Percentiles rank a stretch among this genome's conserved stretches.
These are phyloP conservation scores for Leucosporidium scottii DNA, from an alignment of 768 basidiomycete species.

Conservation along the genomic window DNA sequence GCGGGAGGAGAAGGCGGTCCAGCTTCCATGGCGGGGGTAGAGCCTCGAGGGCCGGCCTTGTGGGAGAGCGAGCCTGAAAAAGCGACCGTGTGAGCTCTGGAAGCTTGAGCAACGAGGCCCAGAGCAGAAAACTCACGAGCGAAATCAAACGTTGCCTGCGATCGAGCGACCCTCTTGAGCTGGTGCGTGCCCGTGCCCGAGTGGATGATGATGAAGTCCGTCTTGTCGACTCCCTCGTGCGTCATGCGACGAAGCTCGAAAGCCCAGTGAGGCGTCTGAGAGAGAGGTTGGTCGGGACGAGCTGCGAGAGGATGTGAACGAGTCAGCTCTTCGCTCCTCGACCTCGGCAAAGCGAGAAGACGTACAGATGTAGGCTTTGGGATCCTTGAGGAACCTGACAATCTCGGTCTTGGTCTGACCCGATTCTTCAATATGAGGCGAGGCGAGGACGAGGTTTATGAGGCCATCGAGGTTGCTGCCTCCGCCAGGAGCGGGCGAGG, in stretches of 20 bases:
- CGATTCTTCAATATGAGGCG: conserved; percentile 9
- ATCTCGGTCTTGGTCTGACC: conserved; percentile 29
- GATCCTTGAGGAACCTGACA: conserved; percentile 19
- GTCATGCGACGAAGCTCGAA: conserved; percentile 19
- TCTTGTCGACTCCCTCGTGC: conserved; percentile 23
- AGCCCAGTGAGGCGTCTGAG: conserved; percentile 18
- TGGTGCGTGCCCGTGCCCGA: conserved; percentile 13
- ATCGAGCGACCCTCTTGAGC: conserved; percentile 11
- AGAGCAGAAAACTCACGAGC: conserved; percentile 11
- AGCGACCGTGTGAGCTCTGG: too few species aligned
- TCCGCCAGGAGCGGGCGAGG: conserved; percentile 8
- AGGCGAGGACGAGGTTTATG: conserved; percentile 14
- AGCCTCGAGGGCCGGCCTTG: neutral
- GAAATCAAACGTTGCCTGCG: conserved; percentile 9
- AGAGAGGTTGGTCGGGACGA: neutral
- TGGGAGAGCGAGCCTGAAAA: conserved; percentile 18
- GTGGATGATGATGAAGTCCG: conserved; percentile 30
- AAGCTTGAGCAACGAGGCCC: too few species aligned
- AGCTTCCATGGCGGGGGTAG: neutral
- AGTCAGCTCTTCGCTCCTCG: neutral
- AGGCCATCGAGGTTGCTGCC: conserved; percentile 13
- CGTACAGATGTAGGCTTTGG: conserved; percentile 15
- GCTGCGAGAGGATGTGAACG: neutral
- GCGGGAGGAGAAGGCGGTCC: neutral
- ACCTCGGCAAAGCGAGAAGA: neutral